Evolutionary conservation across 75 land plant species (phyloP).

Genomic region (Larix kaempferi): DNA sequence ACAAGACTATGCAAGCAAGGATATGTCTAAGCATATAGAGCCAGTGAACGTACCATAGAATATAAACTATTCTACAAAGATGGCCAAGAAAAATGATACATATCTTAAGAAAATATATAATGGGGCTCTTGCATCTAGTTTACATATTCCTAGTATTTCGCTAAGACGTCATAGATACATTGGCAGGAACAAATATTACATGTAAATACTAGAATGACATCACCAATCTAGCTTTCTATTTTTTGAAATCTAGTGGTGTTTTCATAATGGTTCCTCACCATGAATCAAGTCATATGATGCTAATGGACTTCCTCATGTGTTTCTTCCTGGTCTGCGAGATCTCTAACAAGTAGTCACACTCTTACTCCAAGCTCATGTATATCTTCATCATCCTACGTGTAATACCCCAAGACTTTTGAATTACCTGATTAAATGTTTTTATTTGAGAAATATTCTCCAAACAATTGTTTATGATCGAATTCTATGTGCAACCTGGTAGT

Average conservation of each 20-base stretch:
- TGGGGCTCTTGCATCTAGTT: constrained; percentile 3
- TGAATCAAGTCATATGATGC: no score
- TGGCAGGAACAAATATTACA: constrained; percentile 32
- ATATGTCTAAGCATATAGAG: background rate
- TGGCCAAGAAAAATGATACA: background rate
- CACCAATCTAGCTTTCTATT: background rate
- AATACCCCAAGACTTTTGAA: no score
- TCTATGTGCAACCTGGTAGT: no score
- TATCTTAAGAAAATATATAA: background rate
- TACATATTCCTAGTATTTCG: constrained; percentile 29
- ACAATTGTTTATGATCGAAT: no score
- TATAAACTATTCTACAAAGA: background rate
- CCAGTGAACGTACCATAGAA: background rate
- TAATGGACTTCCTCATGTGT: no score
- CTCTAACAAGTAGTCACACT: constrained; percentile 58
- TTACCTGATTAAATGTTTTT: no score
- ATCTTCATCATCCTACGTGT: background rate
- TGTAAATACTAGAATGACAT: no score
- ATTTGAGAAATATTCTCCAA: no score
- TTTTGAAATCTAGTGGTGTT: no score
- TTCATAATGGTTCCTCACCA: no score
- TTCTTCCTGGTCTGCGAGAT: constrained; percentile 76
- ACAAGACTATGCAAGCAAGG: background rate
- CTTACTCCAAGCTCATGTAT: constrained; percentile 48
- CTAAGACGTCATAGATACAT: background rate